A percentile compares a stretch with the other conserved stretches of the same genome.
Conservation (phyloP, 2,329 filamentous ascomycete genomes). For the Penicillium polonicum region DNA sequence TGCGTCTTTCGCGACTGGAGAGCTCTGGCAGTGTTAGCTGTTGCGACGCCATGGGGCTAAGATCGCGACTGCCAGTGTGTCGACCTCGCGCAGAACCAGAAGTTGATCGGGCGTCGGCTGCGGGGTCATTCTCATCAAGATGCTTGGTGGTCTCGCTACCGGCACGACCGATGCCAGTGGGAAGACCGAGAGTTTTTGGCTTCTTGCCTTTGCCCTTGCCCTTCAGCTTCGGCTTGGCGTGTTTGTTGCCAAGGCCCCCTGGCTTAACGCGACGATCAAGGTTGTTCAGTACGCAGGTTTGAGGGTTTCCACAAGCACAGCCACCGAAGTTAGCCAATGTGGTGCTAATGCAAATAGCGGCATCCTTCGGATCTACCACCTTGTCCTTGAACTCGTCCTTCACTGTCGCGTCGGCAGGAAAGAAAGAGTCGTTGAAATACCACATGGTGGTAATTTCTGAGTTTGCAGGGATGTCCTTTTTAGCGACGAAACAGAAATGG, state of each 20-base stretch:
- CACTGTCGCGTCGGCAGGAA: slow-evolving; percentile 12
- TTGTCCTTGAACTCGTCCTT: slow-evolving; percentile 36
- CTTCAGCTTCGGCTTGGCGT: slow-evolving; percentile 41
- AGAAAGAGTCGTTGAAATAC: slow-evolving; percentile 44
- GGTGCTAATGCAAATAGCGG: slow-evolving; percentile 48
- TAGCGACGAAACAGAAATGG: slow-evolving; percentile 90
- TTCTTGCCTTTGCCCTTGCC: slow-evolving; percentile 45
- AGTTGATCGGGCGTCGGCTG: slow-evolving; percentile 57
- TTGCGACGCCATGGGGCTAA: slow-evolving; percentile 54
- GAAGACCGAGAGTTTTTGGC: slow-evolving; percentile 37
- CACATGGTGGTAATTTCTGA: slow-evolving; percentile 51
- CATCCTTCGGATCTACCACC: slow-evolving; percentile 41
- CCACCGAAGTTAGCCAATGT: slow-evolving; percentile 51
- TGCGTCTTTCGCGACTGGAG: slow-evolving; percentile 62
- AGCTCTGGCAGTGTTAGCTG: slow-evolving; percentile 51
- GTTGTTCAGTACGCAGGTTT: slow-evolving; percentile 42
- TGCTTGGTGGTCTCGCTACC: slow-evolving; percentile 57
- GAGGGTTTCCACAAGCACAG: slow-evolving; percentile 45
- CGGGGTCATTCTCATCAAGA: slow-evolving; percentile 55
- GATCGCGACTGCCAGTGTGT: slow-evolving; percentile 59
- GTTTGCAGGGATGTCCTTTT: slow-evolving; percentile 67
- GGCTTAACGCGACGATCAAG: slow-evolving; percentile 42
- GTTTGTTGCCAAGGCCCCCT: slow-evolving; percentile 7
- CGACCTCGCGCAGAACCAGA: slow-evolving; percentile 55
- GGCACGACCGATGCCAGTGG: slow-evolving; percentile 57